Percentiles rank a stretch among this genome's conserved stretches.
Conservation (phyloP, 208 protist species). For the Leishmania turanica region DNA sequence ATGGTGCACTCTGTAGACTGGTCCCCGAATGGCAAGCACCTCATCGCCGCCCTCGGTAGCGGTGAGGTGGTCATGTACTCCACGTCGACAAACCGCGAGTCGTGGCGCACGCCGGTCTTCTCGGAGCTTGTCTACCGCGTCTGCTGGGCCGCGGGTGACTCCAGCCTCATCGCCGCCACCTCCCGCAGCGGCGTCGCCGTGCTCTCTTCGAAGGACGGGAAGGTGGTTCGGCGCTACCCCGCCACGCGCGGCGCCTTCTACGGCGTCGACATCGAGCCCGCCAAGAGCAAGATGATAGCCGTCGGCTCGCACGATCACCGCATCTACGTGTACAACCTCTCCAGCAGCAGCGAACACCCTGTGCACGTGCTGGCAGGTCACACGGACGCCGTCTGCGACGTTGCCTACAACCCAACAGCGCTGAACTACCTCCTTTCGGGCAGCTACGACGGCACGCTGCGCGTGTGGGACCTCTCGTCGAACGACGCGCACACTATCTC, state of each 20-base stretch:
- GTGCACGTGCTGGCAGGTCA: conserved; percentile 73
- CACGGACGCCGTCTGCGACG: conserved; percentile 70
- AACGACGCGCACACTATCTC: conserved; percentile 68
- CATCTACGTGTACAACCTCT: conserved; percentile 79
- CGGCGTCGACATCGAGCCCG: conserved; percentile 76
- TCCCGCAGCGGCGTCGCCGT: conserved; percentile 59
- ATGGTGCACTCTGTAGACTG: conserved; percentile 80
- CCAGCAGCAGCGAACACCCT: conserved; percentile 50
- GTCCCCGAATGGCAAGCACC: conserved; percentile 83
- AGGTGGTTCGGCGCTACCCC: conserved; percentile 68
- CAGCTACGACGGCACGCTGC: conserved; percentile 88
- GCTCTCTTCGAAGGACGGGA: conserved; percentile 72
- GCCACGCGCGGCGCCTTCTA: conserved; percentile 46
- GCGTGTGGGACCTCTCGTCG: conserved; percentile 89
- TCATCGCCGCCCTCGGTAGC: conserved; percentile 67
- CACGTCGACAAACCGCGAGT: conserved; percentile 61
- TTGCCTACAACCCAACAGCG: conserved; percentile 80
- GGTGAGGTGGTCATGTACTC: conserved; percentile 81
- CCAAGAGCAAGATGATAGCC: conserved; percentile 63
- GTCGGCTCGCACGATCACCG: conserved; percentile 86
- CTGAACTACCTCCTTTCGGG: conserved; percentile 76
- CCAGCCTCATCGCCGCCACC: conserved; percentile 59
- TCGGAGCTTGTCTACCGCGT: conserved; percentile 51
- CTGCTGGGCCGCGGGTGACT: conserved; percentile 49
- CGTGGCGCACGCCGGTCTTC: conserved; percentile 63